phyloP scores from a whole-genome alignment of 2,329 filamentous ascomycete species.

The Penicillium freii region DNA sequence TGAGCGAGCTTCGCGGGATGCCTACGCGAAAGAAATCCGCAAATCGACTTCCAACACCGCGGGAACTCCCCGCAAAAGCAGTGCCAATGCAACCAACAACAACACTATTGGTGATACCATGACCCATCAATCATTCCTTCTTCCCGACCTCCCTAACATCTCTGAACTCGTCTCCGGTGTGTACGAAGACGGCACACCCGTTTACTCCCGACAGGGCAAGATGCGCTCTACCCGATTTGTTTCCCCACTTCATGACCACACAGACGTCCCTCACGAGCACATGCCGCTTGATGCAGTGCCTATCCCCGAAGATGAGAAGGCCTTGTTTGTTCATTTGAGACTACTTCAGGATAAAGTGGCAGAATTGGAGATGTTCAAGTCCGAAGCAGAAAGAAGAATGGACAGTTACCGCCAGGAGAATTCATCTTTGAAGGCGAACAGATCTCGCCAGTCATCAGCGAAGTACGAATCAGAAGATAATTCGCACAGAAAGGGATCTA shows the following conservation, averaged over 20 bases:
- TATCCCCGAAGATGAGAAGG: slow-evolving; percentile 62
- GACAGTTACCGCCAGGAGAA: slow-evolving; percentile 55
- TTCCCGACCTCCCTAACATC: slow-evolving; percentile 61
- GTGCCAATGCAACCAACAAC: slow-evolving; percentile 28
- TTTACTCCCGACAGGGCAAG: slow-evolving; percentile 53
- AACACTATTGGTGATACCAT: slow-evolving; percentile 45
- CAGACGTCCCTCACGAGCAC: slow-evolving; percentile 40
- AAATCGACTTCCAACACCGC: slow-evolving; percentile 22
- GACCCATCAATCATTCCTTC: slow-evolving; percentile 59
- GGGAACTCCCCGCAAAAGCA: slow-evolving; percentile 24
- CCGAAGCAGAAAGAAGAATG: slow-evolving; percentile 49
- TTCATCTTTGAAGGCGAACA: slow-evolving; percentile 49
- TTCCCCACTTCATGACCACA: slow-evolving; percentile 43
- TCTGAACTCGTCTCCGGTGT: slow-evolving; percentile 61
- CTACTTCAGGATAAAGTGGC: slow-evolving; percentile 58
- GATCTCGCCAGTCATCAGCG: slow-evolving; percentile 36
- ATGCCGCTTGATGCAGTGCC: slow-evolving; percentile 54
- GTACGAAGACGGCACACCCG: slow-evolving; percentile 57
- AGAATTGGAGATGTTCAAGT: slow-evolving; percentile 56
- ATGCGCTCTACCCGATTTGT: slow-evolving; percentile 55
- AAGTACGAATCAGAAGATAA: slow-evolving; percentile 48
- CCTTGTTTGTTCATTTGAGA: slow-evolving; percentile 60
- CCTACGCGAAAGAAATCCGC: slow-evolving; percentile 33
- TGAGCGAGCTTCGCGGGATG: slow-evolving; percentile 38
- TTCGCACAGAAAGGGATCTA: slow-evolving; percentile 34